These are phyloP conservation scores for Telopea speciosissima DNA, from an alignment of 177 flowering plant genomes.

Conservation along the genomic window DNA sequence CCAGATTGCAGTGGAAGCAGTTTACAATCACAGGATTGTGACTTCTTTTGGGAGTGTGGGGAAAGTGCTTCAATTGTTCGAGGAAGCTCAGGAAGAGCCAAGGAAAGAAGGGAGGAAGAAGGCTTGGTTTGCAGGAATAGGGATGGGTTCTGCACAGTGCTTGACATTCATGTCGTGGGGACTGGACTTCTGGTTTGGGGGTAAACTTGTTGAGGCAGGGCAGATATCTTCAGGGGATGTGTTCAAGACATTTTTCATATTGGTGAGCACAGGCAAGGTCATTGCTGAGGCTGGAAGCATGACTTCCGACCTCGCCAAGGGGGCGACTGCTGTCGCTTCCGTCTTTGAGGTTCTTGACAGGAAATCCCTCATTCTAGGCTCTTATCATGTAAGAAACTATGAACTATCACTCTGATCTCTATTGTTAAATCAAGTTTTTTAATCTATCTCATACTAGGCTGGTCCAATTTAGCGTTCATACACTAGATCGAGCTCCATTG, in stretches of 20 bases:
- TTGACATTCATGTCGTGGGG: slow-evolving; percentile 86
- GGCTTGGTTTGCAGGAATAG: slow-evolving; percentile 82
- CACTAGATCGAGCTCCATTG: too few species aligned
- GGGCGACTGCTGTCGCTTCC: slow-evolving; percentile 69
- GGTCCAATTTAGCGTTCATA: too few species aligned
- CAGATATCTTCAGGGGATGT: slow-evolving; percentile 78
- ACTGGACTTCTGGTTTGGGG: slow-evolving; percentile 90
- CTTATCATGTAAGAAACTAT: slow-evolving; percentile 31
- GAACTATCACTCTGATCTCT: neutral
- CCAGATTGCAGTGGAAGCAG: slow-evolving; percentile 80
- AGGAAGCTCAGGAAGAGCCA: slow-evolving; percentile 68
- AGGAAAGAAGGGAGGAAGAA: slow-evolving; percentile 59
- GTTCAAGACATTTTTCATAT: slow-evolving; percentile 79
- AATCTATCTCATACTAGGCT: too few species aligned
- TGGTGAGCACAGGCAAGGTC: slow-evolving; percentile 90
- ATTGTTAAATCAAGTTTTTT: too few species aligned
- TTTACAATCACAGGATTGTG: slow-evolving; percentile 68
- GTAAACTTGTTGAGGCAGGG: slow-evolving; percentile 52
- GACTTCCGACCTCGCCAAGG: slow-evolving; percentile 88
- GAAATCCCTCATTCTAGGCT: slow-evolving; percentile 42
- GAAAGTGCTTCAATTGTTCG: slow-evolving; percentile 59
- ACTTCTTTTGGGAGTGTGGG: slow-evolving; percentile 66
- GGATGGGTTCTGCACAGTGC: slow-evolving; percentile 82
- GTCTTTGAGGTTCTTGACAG: slow-evolving; percentile 76
- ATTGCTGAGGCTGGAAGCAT: slow-evolving; percentile 97